These are phyloP conservation scores for Sclerotinia nivalis DNA, from an alignment of 2,329 filamentous ascomycete species.

Conservation along the genomic window DNA sequence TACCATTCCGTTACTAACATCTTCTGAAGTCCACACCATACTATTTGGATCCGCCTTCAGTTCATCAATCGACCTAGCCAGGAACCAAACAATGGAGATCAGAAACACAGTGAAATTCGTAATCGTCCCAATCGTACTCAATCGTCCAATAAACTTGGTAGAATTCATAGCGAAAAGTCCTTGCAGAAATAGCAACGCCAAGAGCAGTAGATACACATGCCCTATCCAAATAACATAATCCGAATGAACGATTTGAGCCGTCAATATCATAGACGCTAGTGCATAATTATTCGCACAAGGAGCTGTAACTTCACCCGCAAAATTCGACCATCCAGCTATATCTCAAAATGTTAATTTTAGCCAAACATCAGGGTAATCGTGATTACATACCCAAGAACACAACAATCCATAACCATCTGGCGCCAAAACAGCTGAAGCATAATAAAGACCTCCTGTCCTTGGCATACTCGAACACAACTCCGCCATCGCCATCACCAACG, in stretches of 20 bases:
- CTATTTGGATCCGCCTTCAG: constrained; percentile 24
- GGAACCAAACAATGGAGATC: constrained; percentile 41
- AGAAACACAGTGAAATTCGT: constrained; percentile 40
- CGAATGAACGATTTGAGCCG: constrained; percentile 41
- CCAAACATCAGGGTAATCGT: background rate
- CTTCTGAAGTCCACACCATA: constrained; percentile 24
- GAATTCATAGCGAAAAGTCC: constrained; percentile 42
- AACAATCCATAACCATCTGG: constrained; percentile 37
- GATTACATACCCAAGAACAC: constrained; percentile 25
- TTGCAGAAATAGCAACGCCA: constrained; percentile 40
- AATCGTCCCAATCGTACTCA: constrained; percentile 29
- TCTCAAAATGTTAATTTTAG: background rate
- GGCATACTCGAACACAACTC: constrained; percentile 66
- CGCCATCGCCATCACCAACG: constrained; percentile 59
- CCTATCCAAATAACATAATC: constrained; percentile 41
- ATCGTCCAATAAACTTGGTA: constrained; percentile 36
- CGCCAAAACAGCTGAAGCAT: constrained; percentile 51
- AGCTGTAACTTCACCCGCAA: constrained; percentile 26
- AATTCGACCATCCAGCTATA: constrained; percentile 29
- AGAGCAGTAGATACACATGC: constrained; percentile 42
- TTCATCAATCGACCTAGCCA: constrained; percentile 24
- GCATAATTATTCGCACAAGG: constrained; percentile 41
- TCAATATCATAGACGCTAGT: constrained; percentile 42
- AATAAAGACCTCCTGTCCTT: constrained; percentile 63
- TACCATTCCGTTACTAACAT: constrained; percentile 57